These are phyloP conservation scores for Colletotrichum tofieldiae DNA, from an alignment of 2,329 filamentous ascomycete species.

Conservation along the genomic window DNA sequence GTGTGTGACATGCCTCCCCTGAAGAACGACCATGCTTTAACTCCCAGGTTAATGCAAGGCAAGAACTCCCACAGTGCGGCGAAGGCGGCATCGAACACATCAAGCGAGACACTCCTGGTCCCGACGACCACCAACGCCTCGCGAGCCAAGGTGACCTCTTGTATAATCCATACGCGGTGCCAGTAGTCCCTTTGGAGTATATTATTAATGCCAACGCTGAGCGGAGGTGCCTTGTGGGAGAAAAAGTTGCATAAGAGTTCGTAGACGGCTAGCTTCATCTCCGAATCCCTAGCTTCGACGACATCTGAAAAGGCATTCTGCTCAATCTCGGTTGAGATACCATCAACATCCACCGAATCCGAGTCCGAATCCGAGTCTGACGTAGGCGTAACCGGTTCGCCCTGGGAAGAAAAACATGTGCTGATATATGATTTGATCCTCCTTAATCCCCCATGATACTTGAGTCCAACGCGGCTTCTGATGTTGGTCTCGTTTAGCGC, in stretches of 20 bases:
- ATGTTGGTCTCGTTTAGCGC: no score
- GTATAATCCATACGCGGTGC: conserved; percentile 53
- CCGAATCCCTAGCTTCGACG: not conserved
- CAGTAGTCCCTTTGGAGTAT: conserved; percentile 54
- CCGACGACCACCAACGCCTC: conserved; percentile 47
- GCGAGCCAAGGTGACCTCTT: conserved; percentile 49
- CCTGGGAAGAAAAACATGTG: no score
- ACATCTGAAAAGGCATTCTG: not conserved
- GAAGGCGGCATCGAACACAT: conserved; percentile 35
- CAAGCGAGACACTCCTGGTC: conserved; percentile 20
- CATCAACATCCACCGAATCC: no score
- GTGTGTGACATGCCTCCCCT: no score
- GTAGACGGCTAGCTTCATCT: not conserved
- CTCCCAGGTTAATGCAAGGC: no score
- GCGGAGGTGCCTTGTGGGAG: conserved; percentile 4
- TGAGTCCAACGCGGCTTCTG: no score
- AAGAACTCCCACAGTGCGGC: not conserved
- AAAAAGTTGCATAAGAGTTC: conserved; percentile 37
- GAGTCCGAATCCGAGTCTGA: no score
- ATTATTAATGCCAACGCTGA: not conserved
- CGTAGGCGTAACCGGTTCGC: no score
- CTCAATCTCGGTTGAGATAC: not conserved
- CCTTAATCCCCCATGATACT: no score
- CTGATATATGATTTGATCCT: no score
- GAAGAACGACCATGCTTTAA: no score